Base-by-base conservation (phyloP, 2,329 filamentous ascomycete species). In the Chrysosphaeria jannelii region DNA sequence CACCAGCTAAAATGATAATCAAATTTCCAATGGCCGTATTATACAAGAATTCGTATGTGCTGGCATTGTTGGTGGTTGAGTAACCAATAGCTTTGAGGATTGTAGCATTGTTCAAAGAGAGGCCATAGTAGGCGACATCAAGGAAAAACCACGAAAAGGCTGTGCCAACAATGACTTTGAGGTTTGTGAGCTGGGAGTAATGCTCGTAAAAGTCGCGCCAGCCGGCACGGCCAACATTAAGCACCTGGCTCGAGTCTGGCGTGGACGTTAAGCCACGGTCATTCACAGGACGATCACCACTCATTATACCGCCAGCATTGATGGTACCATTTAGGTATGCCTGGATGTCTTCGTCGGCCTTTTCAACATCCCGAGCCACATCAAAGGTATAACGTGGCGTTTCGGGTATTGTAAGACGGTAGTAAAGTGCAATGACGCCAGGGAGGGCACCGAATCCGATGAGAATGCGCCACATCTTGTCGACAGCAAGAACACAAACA, bases 311-410 rank as follows among this genome's bases (percentile, higher is more conserved):
- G n/a, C n/a, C n/a, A n/a, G n/a, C n/a, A n/a, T n/a, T n/a, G n/a
- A n/a, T n/a, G n/a, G n/a, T n/a, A n/a, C n/a, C n/a, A n/a, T n/a
- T n/a, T n/a, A n/a, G n/a, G 44, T 81, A 85, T n/a, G 67, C 64
- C 37, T 64, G 58, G 33, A 68, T 58, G 32, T 85, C 74, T 22
- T 59, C 61, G 25, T 62, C 55, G 20, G 61, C 75, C 47, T 75
- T 66, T 35, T 72, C 58, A 19, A 75, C 53, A 36, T 85, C 71
- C 20, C 61, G 63, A 23, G 62, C 56, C 12, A 85, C 59, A 38
- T 85, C 74, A 35, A 85, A 81, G 14, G 75, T 85, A 47, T 85
- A 88, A 14, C 75, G 69, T 24, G 75, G 74, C 16, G 74, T 81
- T 46, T 88, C 75, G 13, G 75, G 75, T 32, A 88, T 81, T 24